A percentile compares a stretch with the other conserved stretches of the same genome.
Evolutionary conservation across 2,329 filamentous ascomycete genomes (phyloP).

Genomic region (Trichoderma cornu-damae): DNA sequence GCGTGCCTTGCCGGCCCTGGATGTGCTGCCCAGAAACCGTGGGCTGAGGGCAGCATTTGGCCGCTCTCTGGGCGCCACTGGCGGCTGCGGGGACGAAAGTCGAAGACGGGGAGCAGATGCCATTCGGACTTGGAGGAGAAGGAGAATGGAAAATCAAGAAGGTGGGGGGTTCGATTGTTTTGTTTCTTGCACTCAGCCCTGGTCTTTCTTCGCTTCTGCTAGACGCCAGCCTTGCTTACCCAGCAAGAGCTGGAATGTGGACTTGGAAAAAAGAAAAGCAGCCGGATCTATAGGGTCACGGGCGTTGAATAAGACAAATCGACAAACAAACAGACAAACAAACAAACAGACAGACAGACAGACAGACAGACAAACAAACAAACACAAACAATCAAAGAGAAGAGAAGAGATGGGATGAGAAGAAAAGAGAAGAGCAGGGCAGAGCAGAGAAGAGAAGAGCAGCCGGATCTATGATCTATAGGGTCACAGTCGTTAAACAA

Average conservation of each 20-base stretch:
- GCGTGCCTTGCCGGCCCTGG: neutral
- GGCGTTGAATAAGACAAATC: no score
- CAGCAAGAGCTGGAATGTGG: neutral
- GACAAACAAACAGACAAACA: no score
- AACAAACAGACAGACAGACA: no score
- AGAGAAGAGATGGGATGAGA: no score
- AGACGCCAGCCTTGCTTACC: neutral
- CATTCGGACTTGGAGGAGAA: neutral
- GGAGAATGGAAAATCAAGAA: neutral
- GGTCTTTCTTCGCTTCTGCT: neutral
- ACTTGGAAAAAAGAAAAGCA: neutral
- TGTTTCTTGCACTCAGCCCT: neutral
- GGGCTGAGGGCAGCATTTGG: neutral
- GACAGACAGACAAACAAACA: no score
- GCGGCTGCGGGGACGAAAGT: neutral
- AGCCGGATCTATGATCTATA: neutral
- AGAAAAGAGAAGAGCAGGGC: no score
- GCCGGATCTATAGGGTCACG: neutral
- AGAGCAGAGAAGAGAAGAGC: neutral
- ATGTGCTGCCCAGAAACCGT: neutral
- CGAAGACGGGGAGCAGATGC: conserved; percentile 10
- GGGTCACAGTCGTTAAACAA: no score
- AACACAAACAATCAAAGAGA: no score
- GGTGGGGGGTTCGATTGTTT: neutral
- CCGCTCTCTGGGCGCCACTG: neutral